Evolutionary conservation across 768 basidiomycete genomes (phyloP), one percentile per base, ranked within the genome.

Genomic region (Dentipellis sp.): DNA sequence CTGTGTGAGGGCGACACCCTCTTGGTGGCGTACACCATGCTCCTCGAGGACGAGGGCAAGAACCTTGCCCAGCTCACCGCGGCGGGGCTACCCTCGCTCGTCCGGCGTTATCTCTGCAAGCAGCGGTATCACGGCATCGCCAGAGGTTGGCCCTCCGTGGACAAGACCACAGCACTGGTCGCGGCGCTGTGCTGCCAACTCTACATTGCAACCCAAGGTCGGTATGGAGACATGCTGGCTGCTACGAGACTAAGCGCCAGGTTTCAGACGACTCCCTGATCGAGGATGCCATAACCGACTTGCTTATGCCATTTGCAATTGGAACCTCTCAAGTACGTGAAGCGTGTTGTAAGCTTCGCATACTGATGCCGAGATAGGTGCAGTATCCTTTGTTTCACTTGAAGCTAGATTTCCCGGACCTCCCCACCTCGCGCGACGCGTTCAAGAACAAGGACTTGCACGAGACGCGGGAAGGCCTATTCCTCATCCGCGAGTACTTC

Each of bases 151-250:
- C 59, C 61, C 10, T 22, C 29, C 11, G 59, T 50, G 39, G 55
- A 60, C 45, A 38, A 42, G 48, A 58, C 47, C 46, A 58, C 58
- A 16, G 21, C 57, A 9, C 57, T 62, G 35, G 61, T 49, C 29
- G 59, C 61, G 14, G 56, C 61, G 4, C 49, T 62, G n/a, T 58
- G 61, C 40, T 62, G 61, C 59, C 59, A 62, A 46, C 42, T 45
- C 42, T 29, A 29, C 29, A 29, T 29, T 6, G 29, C 29, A 29
- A 29, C 57, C 50, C 59, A 58, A 48, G 59, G 59, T 60, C 42
- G 19, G 59, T 60, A 38, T 34, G 16, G 21, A 29, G 21, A n/a
- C 4, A 29, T 49, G 47, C 29, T 11, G 12, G 47, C 10, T n/a
- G 11, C n/a, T 11, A 14, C 3, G 56, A 59, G 29, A 29, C 29